A percentile compares a stretch with the other conserved stretches of the same genome.
Evolutionary conservation across 305 asterid species (phyloP).

Genomic region (Plantago coronopus): DNA sequence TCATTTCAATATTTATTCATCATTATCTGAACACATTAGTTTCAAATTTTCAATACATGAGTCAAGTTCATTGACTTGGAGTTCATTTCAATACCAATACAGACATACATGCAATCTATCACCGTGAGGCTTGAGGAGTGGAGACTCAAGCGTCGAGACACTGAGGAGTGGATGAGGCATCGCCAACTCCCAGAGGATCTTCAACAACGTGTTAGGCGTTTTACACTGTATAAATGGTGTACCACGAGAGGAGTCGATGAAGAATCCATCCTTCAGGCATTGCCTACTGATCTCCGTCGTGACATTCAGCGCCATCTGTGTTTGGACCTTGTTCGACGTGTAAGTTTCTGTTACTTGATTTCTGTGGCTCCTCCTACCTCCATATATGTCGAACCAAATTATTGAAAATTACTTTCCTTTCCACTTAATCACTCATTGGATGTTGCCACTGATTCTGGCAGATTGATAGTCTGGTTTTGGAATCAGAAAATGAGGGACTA

Average conservation of each 20-base stretch:
- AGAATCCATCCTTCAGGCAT: slow-evolving; percentile 52
- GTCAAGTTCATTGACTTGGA: slow-evolving; percentile 10
- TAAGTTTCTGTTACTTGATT: slow-evolving; percentile 28
- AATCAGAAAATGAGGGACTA: background rate
- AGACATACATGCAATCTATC: slow-evolving; percentile 75
- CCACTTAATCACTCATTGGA: too few relatives aligned
- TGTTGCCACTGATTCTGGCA: background rate
- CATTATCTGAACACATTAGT: background rate
- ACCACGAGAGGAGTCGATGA: slow-evolving; percentile 76
- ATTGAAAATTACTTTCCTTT: too few relatives aligned
- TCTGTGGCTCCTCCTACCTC: background rate
- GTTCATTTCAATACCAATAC: background rate
- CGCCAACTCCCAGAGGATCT: slow-evolving; percentile 67
- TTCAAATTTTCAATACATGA: background rate
- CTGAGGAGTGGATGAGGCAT: slow-evolving; percentile 88
- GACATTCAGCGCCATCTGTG: slow-evolving; percentile 77
- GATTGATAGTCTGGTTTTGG: background rate
- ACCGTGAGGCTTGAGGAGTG: slow-evolving; percentile 87
- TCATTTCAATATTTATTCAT: too few relatives aligned
- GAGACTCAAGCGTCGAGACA: slow-evolving; percentile 73
- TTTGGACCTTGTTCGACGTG: slow-evolving; percentile 76
- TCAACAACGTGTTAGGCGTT: slow-evolving; percentile 58
- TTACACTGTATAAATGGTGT: slow-evolving; percentile 70
- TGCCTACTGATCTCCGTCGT: slow-evolving; percentile 74
- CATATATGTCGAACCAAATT: background rate